Percentiles rank a stretch among this genome's conserved stretches.
These are phyloP conservation scores for Blastobotrys buckinghamii DNA, from an alignment of 1,139 yeast species.

Conservation along the genomic window DNA sequence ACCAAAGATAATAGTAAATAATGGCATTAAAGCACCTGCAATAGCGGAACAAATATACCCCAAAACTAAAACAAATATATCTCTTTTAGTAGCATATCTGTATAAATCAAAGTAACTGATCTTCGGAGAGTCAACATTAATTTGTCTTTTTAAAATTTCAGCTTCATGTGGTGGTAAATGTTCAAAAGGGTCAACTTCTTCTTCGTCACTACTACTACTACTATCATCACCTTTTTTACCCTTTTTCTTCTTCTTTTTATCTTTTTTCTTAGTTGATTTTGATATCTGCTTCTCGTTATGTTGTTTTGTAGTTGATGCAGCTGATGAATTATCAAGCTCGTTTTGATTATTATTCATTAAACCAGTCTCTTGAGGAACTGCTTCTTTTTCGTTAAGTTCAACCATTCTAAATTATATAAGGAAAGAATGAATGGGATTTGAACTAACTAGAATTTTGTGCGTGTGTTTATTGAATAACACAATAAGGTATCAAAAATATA, in stretches of 20 bases:
- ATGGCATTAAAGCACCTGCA: conserved; percentile 38
- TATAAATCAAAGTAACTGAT: conserved; percentile 32
- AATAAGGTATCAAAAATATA: too few species aligned
- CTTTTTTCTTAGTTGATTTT: neutral
- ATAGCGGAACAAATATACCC: conserved; percentile 32
- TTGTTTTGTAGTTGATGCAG: neutral
- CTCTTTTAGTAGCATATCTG: conserved; percentile 33
- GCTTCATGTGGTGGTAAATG: conserved; percentile 31
- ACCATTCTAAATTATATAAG: too few species aligned
- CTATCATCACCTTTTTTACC: conserved; percentile 2
- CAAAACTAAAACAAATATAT: conserved; percentile 24
- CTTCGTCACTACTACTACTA: neutral
- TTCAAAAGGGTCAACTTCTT: conserved; percentile 21
- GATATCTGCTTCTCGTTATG: neutral
- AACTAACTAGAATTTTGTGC: too few species aligned
- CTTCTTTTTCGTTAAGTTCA: too few species aligned
- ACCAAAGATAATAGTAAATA: conserved; percentile 39
- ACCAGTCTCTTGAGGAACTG: too few species aligned
- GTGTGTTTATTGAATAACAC: too few species aligned
- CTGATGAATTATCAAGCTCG: neutral
- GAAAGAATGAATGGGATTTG: too few species aligned
- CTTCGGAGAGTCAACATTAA: conserved; percentile 22
- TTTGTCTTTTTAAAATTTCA: conserved; percentile 31
- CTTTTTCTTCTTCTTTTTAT: neutral
- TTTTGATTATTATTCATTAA: too few species aligned